Conservation (phyloP, 2,329 filamentous ascomycete genomes). For the Microsporum audouinii region DNA sequence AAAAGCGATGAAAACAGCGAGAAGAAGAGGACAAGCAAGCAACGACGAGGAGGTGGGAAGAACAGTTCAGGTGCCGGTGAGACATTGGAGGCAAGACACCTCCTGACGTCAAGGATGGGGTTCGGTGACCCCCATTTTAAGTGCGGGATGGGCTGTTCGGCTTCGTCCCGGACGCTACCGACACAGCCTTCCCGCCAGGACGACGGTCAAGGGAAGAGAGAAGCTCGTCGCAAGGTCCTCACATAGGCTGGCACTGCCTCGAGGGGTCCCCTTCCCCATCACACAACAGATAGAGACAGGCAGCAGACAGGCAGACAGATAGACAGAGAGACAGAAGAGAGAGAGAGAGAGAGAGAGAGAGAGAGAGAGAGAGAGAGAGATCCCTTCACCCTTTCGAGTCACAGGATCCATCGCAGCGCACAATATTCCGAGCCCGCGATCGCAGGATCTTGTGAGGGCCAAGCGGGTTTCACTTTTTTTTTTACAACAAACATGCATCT, state of each 20-base stretch:
- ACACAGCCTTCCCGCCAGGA: not conserved
- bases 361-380: not conserved
- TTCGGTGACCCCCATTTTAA: not conserved
- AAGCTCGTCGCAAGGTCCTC: not conserved
- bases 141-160: not conserved
- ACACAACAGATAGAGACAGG: not conserved
- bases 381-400: conserved; percentile 2
- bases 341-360: not conserved
- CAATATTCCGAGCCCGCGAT: conserved; percentile 13
- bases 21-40: not conserved
- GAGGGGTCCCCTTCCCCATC: not conserved
- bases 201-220: not conserved
- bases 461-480: conserved; percentile 4
- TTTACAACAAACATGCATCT: not conserved
- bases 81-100: not conserved
- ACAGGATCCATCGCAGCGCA: conserved; percentile 13
- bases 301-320: not conserved
- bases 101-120: not conserved
- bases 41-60: not conserved
- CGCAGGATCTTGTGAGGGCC: not conserved
- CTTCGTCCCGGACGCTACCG: conserved; percentile 6
- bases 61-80: not conserved
- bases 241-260: not conserved
- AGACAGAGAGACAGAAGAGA: not conserved
- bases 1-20: not conserved